Base-by-base conservation (phyloP, 345 rosid species). In the Syzygium aqueum region DNA sequence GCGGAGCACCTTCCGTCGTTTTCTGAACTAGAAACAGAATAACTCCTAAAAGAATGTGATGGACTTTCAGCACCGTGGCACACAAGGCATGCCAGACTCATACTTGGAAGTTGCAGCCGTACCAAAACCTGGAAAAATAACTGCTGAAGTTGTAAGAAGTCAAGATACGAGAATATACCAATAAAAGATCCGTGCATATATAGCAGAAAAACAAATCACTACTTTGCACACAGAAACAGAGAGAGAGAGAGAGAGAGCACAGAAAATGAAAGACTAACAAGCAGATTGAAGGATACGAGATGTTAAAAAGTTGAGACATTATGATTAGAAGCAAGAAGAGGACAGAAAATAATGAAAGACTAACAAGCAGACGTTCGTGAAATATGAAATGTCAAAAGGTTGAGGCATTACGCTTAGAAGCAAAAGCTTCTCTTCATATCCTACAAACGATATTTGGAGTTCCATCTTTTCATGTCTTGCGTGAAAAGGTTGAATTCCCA, bases 61-160 rank as follows among this genome's bases (percentile, higher is more conserved):
- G 99, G 97, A 86, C 99, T 97, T 91, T 97, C 99, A 40, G 95
- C 96, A 53, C 95, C 89, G 86, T 95, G 98, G 92, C 99, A 96
- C 85, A 92, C 97, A 5, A 97, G 96, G 89, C 99, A 96, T 67
- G 99, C 97, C 86, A 97, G 92, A 91, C 98, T 96, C 99, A 95
- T 96, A 25, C 77, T 90, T 85, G 21, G 85, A 77, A n/a, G 78
- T 51, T 90, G 33, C 28, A 67, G 88, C 88, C 51, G 59, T 77
- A 73, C 49, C 49, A 19, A 73, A 73, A 37, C 82, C 80, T 40
- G 23, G 25, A 37, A 73, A 73, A 73, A 73, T 73, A 19, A 73
- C 82, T 73, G 82, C 82, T 37, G 82, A 73, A 73, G 80, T 73
- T 33, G 49, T 6, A 73, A 73, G 46, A 37, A 37, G 27, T 73